Evolutionary conservation across 2,329 filamentous ascomycete genomes (phyloP).

Genomic region (Orbilia quercus): DNA sequence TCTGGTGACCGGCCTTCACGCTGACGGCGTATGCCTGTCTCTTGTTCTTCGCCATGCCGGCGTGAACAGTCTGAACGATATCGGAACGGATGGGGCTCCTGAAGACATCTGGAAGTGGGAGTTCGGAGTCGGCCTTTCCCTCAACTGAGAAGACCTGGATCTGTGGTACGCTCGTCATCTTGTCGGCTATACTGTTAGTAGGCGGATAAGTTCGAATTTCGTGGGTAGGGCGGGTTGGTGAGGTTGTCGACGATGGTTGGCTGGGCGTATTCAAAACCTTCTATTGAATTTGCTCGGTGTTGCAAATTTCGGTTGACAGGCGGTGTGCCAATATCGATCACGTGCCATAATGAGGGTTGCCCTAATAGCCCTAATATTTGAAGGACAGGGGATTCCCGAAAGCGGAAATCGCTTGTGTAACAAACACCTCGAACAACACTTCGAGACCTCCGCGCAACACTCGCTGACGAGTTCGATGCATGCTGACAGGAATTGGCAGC

Average conservation of each 20-base stretch:
- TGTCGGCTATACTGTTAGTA: slow-evolving; percentile 39
- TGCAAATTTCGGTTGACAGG: slow-evolving; percentile 43
- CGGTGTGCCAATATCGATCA: slow-evolving; percentile 35
- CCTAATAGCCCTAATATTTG: slow-evolving; percentile 56
- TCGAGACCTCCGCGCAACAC: neutral
- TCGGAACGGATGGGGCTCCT: slow-evolving; percentile 95
- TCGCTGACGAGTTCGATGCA: too few species aligned
- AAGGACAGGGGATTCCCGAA: slow-evolving; percentile 5
- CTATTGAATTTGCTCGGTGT: slow-evolving; percentile 54
- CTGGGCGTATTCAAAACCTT: slow-evolving; percentile 45
- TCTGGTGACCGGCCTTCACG: slow-evolving; percentile 99
- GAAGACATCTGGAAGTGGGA: slow-evolving; percentile 97
- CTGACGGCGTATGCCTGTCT: slow-evolving; percentile 99
- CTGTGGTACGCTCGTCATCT: slow-evolving; percentile 72
- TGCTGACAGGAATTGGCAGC: too few species aligned
- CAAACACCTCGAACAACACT: slow-evolving; percentile 27
- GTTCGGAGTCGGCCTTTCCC: slow-evolving; percentile 88
- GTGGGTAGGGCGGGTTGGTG: slow-evolving; percentile 28
- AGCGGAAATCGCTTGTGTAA: slow-evolving; percentile 25
- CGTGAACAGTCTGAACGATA: slow-evolving; percentile 97
- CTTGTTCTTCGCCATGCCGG: slow-evolving; percentile 99
- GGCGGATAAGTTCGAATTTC: slow-evolving; percentile 27
- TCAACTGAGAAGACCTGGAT: slow-evolving; percentile 97
- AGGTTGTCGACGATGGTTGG: slow-evolving; percentile 51
- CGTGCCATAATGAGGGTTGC: slow-evolving; percentile 26